These are phyloP conservation scores for Aspergillus egyptiacus DNA, from an alignment of 495 filamentous ascomycete species.

Conservation along the genomic window DNA sequence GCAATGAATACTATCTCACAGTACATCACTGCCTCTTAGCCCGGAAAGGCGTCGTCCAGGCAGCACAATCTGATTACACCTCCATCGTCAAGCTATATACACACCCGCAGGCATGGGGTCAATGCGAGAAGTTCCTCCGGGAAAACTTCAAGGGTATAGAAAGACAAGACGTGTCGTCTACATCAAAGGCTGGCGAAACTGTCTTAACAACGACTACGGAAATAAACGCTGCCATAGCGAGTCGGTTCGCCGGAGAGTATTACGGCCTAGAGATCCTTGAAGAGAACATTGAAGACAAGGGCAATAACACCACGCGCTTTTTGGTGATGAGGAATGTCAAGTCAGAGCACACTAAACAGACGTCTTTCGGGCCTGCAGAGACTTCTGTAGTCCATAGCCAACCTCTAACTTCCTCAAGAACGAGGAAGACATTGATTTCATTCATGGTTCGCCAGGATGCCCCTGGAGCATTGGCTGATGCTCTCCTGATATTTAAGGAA, in stretches of 20 bases:
- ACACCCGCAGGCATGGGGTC: conserved; percentile 91
- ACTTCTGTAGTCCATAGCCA: conserved; percentile 3
- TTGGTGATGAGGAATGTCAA: conserved; percentile 58
- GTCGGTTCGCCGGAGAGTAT: conserved; percentile 60
- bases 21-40: conserved; percentile 83
- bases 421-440: conserved; percentile 66
- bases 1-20: conserved; percentile 73
- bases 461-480: conserved; percentile 76
- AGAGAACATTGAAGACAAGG: conserved; percentile 70
- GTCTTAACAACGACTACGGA: conserved; percentile 54
- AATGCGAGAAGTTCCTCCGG: conserved; percentile 73
- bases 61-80: conserved; percentile 23
- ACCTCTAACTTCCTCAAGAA: conserved; percentile 17
- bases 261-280: conserved; percentile 64
- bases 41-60: conserved; percentile 29
- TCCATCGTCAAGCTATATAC: conserved; percentile 61
- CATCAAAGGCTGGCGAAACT: conserved; percentile 73
- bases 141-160: conserved; percentile 62
- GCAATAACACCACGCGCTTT: conserved; percentile 85
- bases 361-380: conserved; percentile 19
- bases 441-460: conserved; percentile 75
- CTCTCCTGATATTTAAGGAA: conserved; percentile 68
- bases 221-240: conserved; percentile 70
- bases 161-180: conserved; percentile 79
- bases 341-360: conserved; percentile 19